A percentile compares a stretch with the other conserved stretches of the same genome.
Conservation (phyloP, 345 rosid species). For the Aquilaria yunnanensis region DNA sequence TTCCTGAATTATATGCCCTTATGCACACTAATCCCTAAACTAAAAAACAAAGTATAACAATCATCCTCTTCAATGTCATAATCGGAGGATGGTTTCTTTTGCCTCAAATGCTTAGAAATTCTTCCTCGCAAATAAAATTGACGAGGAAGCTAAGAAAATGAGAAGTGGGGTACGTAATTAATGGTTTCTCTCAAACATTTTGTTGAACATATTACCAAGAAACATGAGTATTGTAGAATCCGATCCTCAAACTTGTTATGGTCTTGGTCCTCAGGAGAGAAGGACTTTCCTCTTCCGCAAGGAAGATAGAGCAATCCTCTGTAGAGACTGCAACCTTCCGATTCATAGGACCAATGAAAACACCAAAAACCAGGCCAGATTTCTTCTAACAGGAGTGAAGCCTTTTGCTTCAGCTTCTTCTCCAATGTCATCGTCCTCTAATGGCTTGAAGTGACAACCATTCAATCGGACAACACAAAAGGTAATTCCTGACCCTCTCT, state of each 20-base stretch:
- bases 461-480: slow-evolving; percentile 8
- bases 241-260: not conserved
- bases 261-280: slow-evolving; percentile 38
- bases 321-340: slow-evolving; percentile 74
- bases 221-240: not conserved
- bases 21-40: no score
- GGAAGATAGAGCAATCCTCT: slow-evolving; percentile 82
- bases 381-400: slow-evolving; percentile 71
- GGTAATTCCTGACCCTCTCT: slow-evolving; percentile 5
- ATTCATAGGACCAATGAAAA: slow-evolving; percentile 61
- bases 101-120: no score
- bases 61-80: no score
- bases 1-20: no score
- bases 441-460: not conserved
- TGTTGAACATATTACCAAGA: not conserved
- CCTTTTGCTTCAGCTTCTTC: slow-evolving; percentile 39
- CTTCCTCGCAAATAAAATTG: no score
- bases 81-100: no score
- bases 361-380: slow-evolving; percentile 68
- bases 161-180: slow-evolving; percentile 35
- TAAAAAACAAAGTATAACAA: no score
- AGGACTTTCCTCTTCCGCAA: slow-evolving; percentile 69
- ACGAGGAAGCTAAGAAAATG: no score
- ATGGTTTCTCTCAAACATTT: slow-evolving; percentile 1
- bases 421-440: slow-evolving; percentile 25